Base-by-base conservation (phyloP, 2,329 filamentous ascomycete species). In the Penicillium polonicum region DNA sequence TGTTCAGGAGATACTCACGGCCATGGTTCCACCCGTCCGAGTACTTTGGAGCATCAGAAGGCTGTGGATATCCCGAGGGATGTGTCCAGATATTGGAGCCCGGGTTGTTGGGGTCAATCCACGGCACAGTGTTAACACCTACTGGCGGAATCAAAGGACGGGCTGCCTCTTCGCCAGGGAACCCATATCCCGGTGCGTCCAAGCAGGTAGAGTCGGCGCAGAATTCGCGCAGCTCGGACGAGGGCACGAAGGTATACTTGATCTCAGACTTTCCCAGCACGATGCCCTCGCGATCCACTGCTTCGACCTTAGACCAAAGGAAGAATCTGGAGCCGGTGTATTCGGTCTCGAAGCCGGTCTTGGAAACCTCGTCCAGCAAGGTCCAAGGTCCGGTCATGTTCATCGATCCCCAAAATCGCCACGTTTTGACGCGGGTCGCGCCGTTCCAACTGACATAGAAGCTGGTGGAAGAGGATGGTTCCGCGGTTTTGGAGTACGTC, bases 371-470 rank as follows among this genome's bases (percentile, higher is more conserved):
- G 13, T 64, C 61, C 15, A 77, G 58, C 36, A 70, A 53, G 4
- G 48, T 65, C 55, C 66, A 78, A 6, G 72, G 70, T 2, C 69
- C 70, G 0, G 71, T 69, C 36, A 60, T 63, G 55, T 74, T 67
- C 39, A 56, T 57, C 8, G 70, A 49, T 31, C 71, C 73, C 61
- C 72, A 74, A 60, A 77, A 72, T 6, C 67, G 64, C 73, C 74
- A 77, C 38, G 57, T 58, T 19, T 66, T 60, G 21, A 77, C 71
- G 35, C 72, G 72, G 7, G 74, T 77, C 7, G 74, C 74, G 9
- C 74, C 74, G 41, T 77, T 77, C 74, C 74, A 77, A 58, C 74
- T 76, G 12, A 71, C 74, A 49, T 77, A 77, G 50, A 74, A 66
- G 23, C 61, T 73, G 3, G 68, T 72, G 7, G 68, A 57, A 0